Percentiles rank a stretch among this genome's conserved stretches.
phyloP scores from a whole-genome alignment of 805 yeast genomes.

The Starmerella vaccinii region DNA sequence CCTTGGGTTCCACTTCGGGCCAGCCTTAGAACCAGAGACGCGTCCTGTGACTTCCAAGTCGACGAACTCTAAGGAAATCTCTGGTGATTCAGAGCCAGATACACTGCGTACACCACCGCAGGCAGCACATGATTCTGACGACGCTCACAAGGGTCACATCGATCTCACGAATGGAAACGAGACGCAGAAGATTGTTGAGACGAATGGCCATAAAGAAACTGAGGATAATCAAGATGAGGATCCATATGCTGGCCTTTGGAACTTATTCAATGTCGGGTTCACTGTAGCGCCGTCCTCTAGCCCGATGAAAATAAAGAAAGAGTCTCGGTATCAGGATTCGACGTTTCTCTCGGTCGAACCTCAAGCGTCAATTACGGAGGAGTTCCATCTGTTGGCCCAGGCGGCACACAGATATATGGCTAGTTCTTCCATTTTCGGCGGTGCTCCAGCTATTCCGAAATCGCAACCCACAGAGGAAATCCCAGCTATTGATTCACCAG shows the following conservation, averaged over 20 bases:
- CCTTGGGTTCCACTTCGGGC: conserved; percentile 1
- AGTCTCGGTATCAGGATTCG: background rate
- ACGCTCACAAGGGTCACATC: background rate
- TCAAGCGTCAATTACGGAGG: conserved; percentile 9
- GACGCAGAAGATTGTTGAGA: too few relatives aligned
- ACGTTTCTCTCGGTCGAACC: background rate
- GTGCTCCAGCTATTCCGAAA: conserved; percentile 5
- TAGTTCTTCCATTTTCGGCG: conserved; percentile 20
- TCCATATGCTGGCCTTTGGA: conserved; percentile 14
- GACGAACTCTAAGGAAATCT: background rate
- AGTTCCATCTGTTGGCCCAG: conserved; percentile 9
- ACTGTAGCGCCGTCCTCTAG: conserved; percentile 11
- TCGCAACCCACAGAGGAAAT: background rate
- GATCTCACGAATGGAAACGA: background rate
- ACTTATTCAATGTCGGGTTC: conserved; percentile 23
- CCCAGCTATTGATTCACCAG: background rate
- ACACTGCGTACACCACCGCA: too few relatives aligned
- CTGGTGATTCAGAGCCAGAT: too few relatives aligned
- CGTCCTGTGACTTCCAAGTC: background rate
- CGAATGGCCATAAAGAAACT: too few relatives aligned
- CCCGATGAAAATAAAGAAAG: background rate
- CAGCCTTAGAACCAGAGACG: background rate
- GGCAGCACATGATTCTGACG: background rate
- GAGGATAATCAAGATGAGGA: background rate
- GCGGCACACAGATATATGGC: conserved; percentile 17